Percentiles rank a stretch among this genome's conserved stretches.
phyloP scores from a whole-genome alignment of 345 rosid genomes.

The Citrus australasica region DNA sequence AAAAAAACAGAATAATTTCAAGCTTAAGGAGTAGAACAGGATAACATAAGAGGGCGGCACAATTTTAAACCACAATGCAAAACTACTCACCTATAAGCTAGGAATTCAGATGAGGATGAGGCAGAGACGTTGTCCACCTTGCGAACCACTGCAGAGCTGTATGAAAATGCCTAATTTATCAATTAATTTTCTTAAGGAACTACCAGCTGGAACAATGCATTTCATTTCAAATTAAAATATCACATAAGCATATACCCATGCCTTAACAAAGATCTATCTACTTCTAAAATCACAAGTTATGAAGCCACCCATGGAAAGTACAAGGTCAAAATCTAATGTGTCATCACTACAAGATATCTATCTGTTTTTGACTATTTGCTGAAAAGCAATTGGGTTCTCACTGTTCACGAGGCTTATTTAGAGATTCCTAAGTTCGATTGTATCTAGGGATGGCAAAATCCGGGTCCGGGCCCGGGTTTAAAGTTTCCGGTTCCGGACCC shows the following conservation, averaged over 20 bases:
- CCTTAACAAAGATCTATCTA: background rate
- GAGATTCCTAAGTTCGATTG: background rate
- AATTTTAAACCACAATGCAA: background rate
- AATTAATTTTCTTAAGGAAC: background rate
- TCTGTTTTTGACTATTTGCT: background rate
- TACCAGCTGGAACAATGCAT: background rate
- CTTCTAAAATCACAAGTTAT: background rate
- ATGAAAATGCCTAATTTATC: conserved; percentile 14
- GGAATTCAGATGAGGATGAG: conserved; percentile 41
- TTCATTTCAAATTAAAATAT: no score
- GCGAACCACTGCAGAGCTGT: conserved; percentile 65
- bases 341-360: background rate
- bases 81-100: conserved; percentile 46
- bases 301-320: background rate
- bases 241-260: no score
- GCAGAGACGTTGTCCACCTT: conserved; percentile 54
- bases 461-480: no score
- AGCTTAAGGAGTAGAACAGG: background rate
- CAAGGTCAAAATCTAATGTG: background rate
- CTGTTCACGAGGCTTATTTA: background rate
- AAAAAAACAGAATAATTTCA: background rate
- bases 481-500: no score
- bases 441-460: background rate
- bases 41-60: background rate
- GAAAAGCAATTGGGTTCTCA: background rate